These are phyloP conservation scores for Castanospermum australe DNA, from an alignment of 306 rosid species.

Conservation along the genomic window DNA sequence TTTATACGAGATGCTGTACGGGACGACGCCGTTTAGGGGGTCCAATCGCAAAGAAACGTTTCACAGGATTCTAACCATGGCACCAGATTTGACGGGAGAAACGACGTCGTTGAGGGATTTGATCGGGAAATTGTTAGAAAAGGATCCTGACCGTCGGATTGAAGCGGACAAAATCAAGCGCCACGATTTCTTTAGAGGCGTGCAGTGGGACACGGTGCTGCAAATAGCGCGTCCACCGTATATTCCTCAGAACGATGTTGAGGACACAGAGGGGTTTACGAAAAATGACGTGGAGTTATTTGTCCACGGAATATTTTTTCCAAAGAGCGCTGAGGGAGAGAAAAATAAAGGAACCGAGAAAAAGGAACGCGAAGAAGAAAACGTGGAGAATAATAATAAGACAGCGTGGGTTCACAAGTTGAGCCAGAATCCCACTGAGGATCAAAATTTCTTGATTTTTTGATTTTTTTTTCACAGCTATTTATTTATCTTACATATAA, in stretches of 20 bases:
- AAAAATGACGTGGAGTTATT: constrained; percentile 56
- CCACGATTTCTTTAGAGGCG: constrained; percentile 63
- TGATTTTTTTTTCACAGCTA: not conserved
- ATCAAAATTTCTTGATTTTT: constrained; percentile 43
- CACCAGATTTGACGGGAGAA: constrained; percentile 54
- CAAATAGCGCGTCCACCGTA: constrained; percentile 66
- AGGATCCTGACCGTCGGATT: constrained; percentile 65
- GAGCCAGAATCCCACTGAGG: constrained; percentile 7
- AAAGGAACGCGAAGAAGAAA: not conserved
- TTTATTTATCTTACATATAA: not conserved
- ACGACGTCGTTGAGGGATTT: constrained; percentile 60
- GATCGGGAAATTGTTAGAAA: constrained; percentile 57
- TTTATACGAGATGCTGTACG: constrained; percentile 76
- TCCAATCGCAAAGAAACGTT: constrained; percentile 73
- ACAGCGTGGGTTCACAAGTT: constrained; percentile 38
- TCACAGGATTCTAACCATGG: constrained; percentile 41
- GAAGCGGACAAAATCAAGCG: constrained; percentile 56
- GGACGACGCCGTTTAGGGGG: constrained; percentile 74
- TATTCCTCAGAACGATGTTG: constrained; percentile 50
- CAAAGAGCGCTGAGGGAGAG: not conserved
- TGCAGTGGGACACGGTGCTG: constrained; percentile 58
- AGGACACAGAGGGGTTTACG: constrained; percentile 25
- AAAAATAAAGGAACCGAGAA: not conserved
- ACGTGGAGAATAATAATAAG: constrained; percentile 12
- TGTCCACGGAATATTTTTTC: constrained; percentile 59